A percentile compares a stretch with the other conserved stretches of the same genome.
Conservation (phyloP, 441 rosid species). For the Pelargonium fulgidum region DNA sequence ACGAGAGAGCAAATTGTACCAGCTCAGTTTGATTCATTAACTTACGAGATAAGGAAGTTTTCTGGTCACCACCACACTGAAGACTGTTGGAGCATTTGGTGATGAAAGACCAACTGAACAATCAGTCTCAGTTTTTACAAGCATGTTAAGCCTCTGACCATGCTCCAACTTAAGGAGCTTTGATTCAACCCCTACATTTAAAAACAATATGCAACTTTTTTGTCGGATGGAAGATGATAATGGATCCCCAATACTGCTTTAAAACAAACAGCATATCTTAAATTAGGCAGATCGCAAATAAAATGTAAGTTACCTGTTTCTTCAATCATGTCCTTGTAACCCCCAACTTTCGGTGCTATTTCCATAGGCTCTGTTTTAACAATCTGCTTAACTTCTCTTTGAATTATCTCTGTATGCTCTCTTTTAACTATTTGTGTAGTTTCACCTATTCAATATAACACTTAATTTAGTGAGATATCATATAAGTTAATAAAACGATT, state of each 20-base stretch:
- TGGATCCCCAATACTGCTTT: too few species aligned
- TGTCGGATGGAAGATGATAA: too few species aligned
- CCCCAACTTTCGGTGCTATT: constrained; percentile 2
- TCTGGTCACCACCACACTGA: not conserved
- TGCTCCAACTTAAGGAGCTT: too few species aligned
- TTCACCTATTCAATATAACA: constrained; percentile 13
- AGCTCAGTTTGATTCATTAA: not conserved
- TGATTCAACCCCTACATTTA: constrained; percentile 7
- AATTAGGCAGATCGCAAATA: not conserved
- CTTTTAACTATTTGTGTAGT: not conserved
- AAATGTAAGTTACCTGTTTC: constrained; percentile 9
- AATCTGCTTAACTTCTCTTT: not conserved
- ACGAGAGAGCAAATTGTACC: not conserved
- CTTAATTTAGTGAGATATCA: not conserved
- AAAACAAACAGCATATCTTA: not conserved
- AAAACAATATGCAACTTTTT: not conserved
- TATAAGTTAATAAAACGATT: too few species aligned
- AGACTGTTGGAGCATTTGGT: not conserved
- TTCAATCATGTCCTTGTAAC: constrained; percentile 8
- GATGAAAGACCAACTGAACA: constrained; percentile 7
- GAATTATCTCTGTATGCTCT: not conserved
- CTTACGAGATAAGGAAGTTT: constrained; percentile 20
- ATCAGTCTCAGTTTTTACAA: not conserved
- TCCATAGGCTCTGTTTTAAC: constrained; percentile 16
- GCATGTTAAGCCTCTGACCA: too few species aligned